Conservation (phyloP, 2,329 filamentous ascomycete genomes). For the Fusarium sp. region DNA sequence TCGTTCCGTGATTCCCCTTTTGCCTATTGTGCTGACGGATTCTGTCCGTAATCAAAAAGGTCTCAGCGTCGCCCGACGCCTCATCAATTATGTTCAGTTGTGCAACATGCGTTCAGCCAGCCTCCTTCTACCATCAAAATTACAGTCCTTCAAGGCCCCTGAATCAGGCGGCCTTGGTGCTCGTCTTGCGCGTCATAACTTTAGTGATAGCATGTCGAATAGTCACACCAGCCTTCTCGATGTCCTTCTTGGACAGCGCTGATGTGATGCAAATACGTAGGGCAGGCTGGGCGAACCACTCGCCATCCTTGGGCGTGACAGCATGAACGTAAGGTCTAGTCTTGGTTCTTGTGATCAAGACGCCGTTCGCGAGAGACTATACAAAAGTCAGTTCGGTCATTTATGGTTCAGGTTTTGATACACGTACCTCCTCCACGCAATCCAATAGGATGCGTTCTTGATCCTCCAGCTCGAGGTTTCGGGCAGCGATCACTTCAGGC, state of each 20-base stretch:
- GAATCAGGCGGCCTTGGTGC: constrained; percentile 51
- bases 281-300: constrained; percentile 80
- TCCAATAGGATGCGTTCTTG: constrained; percentile 90
- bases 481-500: constrained; percentile 80
- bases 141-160: neutral
- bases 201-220: constrained; percentile 96
- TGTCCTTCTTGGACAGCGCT: constrained; percentile 91
- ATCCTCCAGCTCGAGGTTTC: constrained; percentile 77
- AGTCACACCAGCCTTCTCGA: constrained; percentile 89
- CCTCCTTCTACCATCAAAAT: constrained; percentile 8
- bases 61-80: constrained; percentile 14
- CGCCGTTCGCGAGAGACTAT: constrained; percentile 85
- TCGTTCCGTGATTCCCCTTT: constrained; percentile 14
- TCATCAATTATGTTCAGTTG: neutral
- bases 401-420: neutral
- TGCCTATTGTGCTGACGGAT: constrained; percentile 15
- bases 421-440: constrained; percentile 92
- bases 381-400: constrained; percentile 29
- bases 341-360: constrained; percentile 90
- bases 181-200: constrained; percentile 78
- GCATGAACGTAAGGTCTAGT: constrained; percentile 75
- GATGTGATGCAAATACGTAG: constrained; percentile 93
- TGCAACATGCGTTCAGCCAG: constrained; percentile 1
- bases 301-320: constrained; percentile 76
- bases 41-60: constrained; percentile 9